These are phyloP conservation scores for Gnetum montanum DNA, from an alignment of 75 land plant species.

Conservation along the genomic window DNA sequence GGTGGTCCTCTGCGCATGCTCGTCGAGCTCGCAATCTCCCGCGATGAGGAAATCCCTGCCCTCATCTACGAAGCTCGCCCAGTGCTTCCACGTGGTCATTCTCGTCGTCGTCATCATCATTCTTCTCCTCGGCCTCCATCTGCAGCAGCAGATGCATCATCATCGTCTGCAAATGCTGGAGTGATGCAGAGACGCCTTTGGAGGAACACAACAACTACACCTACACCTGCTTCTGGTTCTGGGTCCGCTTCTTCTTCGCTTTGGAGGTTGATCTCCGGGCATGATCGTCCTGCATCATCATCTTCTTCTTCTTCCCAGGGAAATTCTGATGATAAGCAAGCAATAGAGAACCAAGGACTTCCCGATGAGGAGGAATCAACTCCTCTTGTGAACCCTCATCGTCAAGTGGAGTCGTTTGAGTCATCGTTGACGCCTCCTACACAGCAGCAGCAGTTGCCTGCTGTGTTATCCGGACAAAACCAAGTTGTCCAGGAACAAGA, in stretches of 20 bases:
- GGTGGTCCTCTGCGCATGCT: slow-evolving; percentile 84
- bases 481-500: too few relatives aligned
- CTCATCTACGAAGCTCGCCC: slow-evolving; percentile 93
- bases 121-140: not conserved
- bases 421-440: too few relatives aligned
- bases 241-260: not conserved
- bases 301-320: not conserved
- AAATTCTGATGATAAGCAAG: not conserved
- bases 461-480: too few relatives aligned
- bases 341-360: not conserved
- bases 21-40: slow-evolving; percentile 83
- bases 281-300: not conserved
- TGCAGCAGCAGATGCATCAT: not conserved
- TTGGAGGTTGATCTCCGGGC: not conserved
- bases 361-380: not conserved
- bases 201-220: slow-evolving; percentile 1
- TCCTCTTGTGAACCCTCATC: slow-evolving; percentile 2
- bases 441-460: not conserved
- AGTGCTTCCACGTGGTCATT: slow-evolving; percentile 14
- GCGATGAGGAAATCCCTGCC: slow-evolving; percentile 95
- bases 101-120: too few relatives aligned
- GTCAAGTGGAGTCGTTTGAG: not conserved
- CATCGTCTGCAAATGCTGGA: not conserved
- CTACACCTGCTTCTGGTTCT: too few relatives aligned
- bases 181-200: not conserved